Percentiles rank a stretch among this genome's conserved stretches.
Evolutionary conservation across 441 rosid species (phyloP).

Genomic region (Hura crepitans): DNA sequence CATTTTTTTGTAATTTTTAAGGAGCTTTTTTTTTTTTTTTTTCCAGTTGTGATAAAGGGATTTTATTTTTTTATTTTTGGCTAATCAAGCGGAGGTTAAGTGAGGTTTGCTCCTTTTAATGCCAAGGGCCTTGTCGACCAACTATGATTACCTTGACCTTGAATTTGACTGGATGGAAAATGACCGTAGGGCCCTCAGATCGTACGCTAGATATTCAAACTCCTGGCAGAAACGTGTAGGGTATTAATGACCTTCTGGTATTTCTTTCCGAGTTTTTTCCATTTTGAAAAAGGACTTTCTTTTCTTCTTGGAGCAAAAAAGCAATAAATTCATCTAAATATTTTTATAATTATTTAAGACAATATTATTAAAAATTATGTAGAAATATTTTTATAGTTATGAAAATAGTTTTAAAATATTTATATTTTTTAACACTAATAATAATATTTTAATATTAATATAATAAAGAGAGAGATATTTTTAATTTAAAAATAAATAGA

Average conservation of each 20-base stretch:
- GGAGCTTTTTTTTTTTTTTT: not conserved
- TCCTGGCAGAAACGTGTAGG: not conserved
- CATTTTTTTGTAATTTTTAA: not conserved
- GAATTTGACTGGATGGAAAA: slow-evolving; percentile 3
- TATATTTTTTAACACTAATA: too few species aligned
- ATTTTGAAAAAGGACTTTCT: too few species aligned
- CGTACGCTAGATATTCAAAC: not conserved
- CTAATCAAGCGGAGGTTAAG: slow-evolving; percentile 6
- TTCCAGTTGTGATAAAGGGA: not conserved
- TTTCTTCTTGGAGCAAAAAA: not conserved
- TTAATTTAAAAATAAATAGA: too few species aligned
- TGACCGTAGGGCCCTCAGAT: slow-evolving; percentile 16
- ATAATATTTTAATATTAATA: too few species aligned
- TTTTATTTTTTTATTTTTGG: not conserved
- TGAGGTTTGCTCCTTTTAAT: slow-evolving; percentile 21
- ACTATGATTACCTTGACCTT: slow-evolving; percentile 19
- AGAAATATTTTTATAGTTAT: too few species aligned
- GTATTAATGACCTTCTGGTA: slow-evolving; percentile 7
- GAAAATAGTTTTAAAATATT: too few species aligned
- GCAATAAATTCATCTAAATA: too few species aligned
- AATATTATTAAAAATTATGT: too few species aligned
- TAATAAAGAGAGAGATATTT: too few species aligned
- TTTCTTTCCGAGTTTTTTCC: not conserved
- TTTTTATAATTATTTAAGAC: too few species aligned
- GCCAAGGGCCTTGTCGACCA: not conserved